Evolutionary conservation across 2,329 filamentous ascomycete species (phyloP).

Genomic region (Teratosphaeria nubilosa): DNA sequence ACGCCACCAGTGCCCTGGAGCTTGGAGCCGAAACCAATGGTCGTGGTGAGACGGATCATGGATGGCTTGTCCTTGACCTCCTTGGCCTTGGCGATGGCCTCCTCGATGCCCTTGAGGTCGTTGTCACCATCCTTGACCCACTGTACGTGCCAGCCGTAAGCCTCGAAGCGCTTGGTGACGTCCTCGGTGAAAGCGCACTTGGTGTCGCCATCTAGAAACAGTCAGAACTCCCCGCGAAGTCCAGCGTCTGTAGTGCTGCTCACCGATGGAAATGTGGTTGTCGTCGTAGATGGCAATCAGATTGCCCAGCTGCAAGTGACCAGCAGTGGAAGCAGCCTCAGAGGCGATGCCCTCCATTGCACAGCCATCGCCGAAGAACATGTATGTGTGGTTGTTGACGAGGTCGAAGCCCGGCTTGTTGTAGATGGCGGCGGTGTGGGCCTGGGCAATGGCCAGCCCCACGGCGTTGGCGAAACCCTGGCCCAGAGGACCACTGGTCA

Average conservation of each 20-base stretch:
- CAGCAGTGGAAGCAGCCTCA: constrained; percentile 85
- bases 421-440: constrained; percentile 80
- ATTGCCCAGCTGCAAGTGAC: constrained; percentile 96
- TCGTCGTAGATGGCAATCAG: constrained; percentile 95
- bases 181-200: constrained; percentile 96
- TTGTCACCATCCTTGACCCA: constrained; percentile 78
- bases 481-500: constrained; percentile 94
- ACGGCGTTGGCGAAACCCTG: constrained; percentile 97
- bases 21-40: constrained; percentile 91
- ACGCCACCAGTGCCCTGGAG: constrained; percentile 90
- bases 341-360: constrained; percentile 95
- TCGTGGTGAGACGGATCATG: constrained; percentile 93
- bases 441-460: constrained; percentile 93
- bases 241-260: constrained; percentile 16
- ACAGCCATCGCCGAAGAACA: constrained; percentile 95
- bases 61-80: constrained; percentile 91
- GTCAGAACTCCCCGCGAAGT: constrained; percentile 6
- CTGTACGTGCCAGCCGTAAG: constrained; percentile 92
- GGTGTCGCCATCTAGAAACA: constrained; percentile 69
- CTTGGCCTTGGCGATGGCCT: constrained; percentile 75
- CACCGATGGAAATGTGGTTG: constrained; percentile 86
- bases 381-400: constrained; percentile 93
- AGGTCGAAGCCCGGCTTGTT: constrained; percentile 93
- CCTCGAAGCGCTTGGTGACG: constrained; percentile 84
- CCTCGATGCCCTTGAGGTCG: constrained; percentile 80